phyloP scores from a whole-genome alignment of 2,329 filamentous ascomycete species.

The Aphanoascus verrucosus region DNA sequence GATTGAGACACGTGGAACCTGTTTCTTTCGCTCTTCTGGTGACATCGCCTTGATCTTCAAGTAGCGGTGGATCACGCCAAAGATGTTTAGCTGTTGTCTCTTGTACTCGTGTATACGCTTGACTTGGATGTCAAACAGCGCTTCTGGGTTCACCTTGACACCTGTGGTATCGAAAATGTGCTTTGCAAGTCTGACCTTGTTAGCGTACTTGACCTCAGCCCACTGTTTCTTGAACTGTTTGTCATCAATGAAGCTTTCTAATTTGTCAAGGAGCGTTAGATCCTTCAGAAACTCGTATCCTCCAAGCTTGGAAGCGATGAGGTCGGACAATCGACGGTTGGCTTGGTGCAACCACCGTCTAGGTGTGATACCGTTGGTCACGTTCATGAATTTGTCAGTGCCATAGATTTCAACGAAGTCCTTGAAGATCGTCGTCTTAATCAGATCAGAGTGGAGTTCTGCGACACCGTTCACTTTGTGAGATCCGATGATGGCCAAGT shows the following conservation, averaged over 20 bases:
- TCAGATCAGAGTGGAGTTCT: slow-evolving; percentile 92
- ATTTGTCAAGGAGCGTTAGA: slow-evolving; percentile 70
- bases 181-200: slow-evolving; percentile 85
- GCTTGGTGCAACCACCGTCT: slow-evolving; percentile 95
- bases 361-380: slow-evolving; percentile 96
- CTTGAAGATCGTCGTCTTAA: slow-evolving; percentile 99
- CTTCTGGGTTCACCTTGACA: slow-evolving; percentile 71
- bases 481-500: slow-evolving; percentile 85
- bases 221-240: slow-evolving; percentile 87
- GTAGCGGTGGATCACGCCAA: slow-evolving; percentile 92
- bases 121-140: slow-evolving; percentile 93
- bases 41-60: slow-evolving; percentile 77
- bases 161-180: slow-evolving; percentile 77
- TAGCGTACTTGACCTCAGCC: slow-evolving; percentile 91
- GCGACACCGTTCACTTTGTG: slow-evolving; percentile 99
- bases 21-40: slow-evolving; percentile 73
- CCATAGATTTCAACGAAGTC: slow-evolving; percentile 95
- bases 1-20: slow-evolving; percentile 79
- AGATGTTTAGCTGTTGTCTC: slow-evolving; percentile 97
- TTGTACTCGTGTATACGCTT: slow-evolving; percentile 99
- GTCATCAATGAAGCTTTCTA: slow-evolving; percentile 76
- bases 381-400: slow-evolving; percentile 94
- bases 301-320: slow-evolving; percentile 84
- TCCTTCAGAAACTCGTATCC: slow-evolving; percentile 81
- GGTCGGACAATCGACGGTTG: slow-evolving; percentile 79